Conservation (phyloP, 805 yeast species). For the Clavispora carvajalis region DNA sequence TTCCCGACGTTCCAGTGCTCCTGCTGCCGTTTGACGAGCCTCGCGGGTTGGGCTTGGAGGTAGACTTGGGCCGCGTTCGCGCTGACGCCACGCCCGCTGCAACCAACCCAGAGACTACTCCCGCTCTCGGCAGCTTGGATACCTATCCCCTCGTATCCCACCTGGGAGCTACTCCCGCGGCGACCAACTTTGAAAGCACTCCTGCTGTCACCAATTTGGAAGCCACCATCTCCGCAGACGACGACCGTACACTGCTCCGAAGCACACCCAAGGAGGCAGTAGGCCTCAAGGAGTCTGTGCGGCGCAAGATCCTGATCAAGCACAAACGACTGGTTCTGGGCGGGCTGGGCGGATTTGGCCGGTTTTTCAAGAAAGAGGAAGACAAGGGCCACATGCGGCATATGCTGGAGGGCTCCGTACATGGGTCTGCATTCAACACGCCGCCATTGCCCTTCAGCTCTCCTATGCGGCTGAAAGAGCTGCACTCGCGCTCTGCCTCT, state of each 20-base stretch:
- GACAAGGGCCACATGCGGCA: conserved; percentile 33
- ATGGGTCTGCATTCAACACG: conserved; percentile 34
- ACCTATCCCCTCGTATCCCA: too few relatives aligned
- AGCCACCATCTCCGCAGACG: conserved; percentile 11
- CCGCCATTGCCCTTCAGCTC: conserved; percentile 39
- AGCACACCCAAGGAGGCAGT: too few relatives aligned
- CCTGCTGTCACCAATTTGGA: conserved; percentile 36
- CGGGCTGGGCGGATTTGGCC: conserved; percentile 29
- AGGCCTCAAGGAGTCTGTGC: conserved; percentile 24
- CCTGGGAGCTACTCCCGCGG: conserved; percentile 35
- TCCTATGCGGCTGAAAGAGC: conserved; percentile 17
- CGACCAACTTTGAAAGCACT: conserved; percentile 30
- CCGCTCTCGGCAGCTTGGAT: too few relatives aligned
- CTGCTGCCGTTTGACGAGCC: conserved; percentile 7
- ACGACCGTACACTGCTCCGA: too few relatives aligned
- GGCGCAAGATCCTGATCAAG: conserved; percentile 30
- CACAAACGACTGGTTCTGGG: conserved; percentile 39
- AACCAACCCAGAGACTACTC: too few relatives aligned
- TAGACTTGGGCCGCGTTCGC: conserved; percentile 16
- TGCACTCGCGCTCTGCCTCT: conserved; percentile 40
- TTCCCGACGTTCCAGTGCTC: conserved; percentile 21
- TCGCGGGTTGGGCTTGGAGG: conserved; percentile 35
- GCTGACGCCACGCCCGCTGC: conserved; percentile 36
- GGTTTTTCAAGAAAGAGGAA: conserved; percentile 26
- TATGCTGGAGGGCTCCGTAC: conserved; percentile 35